Evolutionary conservation across 768 basidiomycete genomes (phyloP).

Genomic region (Neoboletus brunneissimus): DNA sequence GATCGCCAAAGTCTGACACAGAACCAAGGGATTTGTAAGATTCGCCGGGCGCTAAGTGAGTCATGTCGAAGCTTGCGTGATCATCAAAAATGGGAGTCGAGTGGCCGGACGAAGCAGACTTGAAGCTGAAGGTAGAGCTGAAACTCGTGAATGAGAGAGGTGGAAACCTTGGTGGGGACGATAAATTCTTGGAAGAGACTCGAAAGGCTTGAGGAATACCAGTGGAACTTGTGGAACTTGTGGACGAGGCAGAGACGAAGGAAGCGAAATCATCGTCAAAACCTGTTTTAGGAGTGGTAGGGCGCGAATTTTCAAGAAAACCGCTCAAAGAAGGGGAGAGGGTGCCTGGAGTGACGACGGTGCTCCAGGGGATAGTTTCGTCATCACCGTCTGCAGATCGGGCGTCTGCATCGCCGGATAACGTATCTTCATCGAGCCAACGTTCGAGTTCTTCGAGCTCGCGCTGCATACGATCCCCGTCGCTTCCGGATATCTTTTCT

Average conservation of each 20-base stretch:
- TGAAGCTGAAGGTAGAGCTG: constrained; percentile 30
- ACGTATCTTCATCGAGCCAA: constrained; percentile 54
- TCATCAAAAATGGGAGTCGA: constrained; percentile 29
- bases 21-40: constrained; percentile 56
- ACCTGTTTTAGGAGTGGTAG: constrained; percentile 37
- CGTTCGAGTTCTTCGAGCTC: constrained; percentile 60
- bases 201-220: no score
- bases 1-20: constrained; percentile 55
- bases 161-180: background rate
- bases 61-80: constrained; percentile 12
- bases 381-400: constrained; percentile 17
- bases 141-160: constrained; percentile 21
- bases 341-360: constrained; percentile 31
- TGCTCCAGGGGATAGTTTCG: constrained; percentile 41
- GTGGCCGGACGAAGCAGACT: constrained; percentile 17
- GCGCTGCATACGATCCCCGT: constrained; percentile 37
- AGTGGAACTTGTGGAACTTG: constrained; percentile 5
- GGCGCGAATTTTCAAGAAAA: constrained; percentile 18
- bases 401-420: constrained; percentile 14
- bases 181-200: background rate
- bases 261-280: constrained; percentile 83
- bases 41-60: constrained; percentile 19
- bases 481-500: constrained; percentile 22
- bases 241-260: constrained; percentile 60
- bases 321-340: constrained; percentile 25